Evolutionary conservation across 1,284 basidiomycete genomes (phyloP), one percentile per base, ranked within the genome.

Genomic region (Puccinia triticina): DNA sequence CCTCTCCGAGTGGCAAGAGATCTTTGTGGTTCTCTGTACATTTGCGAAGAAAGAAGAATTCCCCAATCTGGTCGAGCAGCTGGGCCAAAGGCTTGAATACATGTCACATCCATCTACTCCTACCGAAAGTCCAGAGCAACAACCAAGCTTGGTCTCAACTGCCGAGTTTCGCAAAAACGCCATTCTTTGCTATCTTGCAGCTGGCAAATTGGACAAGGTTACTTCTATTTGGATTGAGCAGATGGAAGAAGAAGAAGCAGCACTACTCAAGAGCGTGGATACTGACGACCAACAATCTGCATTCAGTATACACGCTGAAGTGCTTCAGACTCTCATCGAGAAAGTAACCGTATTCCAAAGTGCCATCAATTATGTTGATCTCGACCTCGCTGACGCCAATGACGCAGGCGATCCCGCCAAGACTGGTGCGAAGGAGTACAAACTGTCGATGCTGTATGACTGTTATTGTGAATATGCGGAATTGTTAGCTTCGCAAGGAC

Each of bases 381-480:
- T 89, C 48, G 95, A 97, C 84, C 89, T 98, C 32, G 83, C 83
- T 2, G 83, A 86, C 50, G 88, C 90, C 1, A 89, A 89, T 2
- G 85, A 87, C 66, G 87, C 88, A n/a, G 85, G 86, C 16, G 86
- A 85, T 29, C 87, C 88, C 32, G 88, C 88, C 53, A 89, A 90
- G 82, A 88, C 89, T 0, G 89, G 89, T 8, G 90, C 89, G 8
- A 90, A 92, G 85, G 89, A 91, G 0, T 98, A 93, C 90, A 95
- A 94, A 88, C 90, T 98, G 26, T 91, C 93, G 0, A 89, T 89
- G 16, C 88, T 99, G 69, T 98, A 99, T 87, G 95, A 98, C 86
- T 91, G 93, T 46, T 98, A 97, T 89, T 92, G 93, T 86, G 96
- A 98, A 88, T 99, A 99, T 86, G 95, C 96, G 16, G 94, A 97